Evolutionary conservation across 2,329 filamentous ascomycete species (phyloP).

Genomic region (Colletotrichum spaethianum): DNA sequence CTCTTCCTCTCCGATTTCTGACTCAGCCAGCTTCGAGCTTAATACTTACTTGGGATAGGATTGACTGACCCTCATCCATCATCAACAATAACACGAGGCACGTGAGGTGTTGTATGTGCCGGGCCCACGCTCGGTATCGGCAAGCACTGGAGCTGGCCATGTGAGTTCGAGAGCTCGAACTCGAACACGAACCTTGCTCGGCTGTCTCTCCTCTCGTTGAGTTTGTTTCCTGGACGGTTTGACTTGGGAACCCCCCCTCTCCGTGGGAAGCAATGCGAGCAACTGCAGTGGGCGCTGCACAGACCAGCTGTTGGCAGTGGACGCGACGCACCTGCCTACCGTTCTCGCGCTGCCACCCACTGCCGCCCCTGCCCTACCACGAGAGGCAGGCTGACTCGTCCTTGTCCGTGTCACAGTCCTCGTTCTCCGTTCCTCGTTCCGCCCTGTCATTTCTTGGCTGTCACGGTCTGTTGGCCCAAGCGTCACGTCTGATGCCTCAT

Average conservation of each 20-base stretch:
- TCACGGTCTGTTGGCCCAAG: constrained; percentile 1
- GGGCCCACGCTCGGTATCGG: too few species aligned
- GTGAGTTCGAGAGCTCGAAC: too few species aligned
- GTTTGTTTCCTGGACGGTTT: not conserved
- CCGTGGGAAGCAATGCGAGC: not conserved
- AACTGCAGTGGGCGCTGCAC: constrained; percentile 16
- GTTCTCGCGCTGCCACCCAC: constrained; percentile 2
- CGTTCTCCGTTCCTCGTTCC: not conserved
- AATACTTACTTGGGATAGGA: too few species aligned
- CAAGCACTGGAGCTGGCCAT: too few species aligned
- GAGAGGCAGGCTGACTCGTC: not conserved
- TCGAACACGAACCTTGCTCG: too few species aligned
- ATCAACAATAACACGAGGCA: too few species aligned
- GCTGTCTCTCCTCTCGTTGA: too few species aligned
- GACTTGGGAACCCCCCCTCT: not conserved
- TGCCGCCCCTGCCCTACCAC: not conserved
- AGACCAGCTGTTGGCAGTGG: constrained; percentile 29
- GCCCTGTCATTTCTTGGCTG: not conserved
- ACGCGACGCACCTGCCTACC: constrained; percentile 26
- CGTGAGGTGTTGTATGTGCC: too few species aligned
- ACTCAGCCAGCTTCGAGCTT: too few species aligned
- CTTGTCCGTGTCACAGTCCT: not conserved
- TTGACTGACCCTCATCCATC: too few species aligned
- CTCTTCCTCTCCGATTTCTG: too few species aligned
- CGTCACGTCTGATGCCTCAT: constrained; percentile 5